phyloP scores from a whole-genome alignment of 441 rosid genomes.

The Capsella rubella region DNA sequence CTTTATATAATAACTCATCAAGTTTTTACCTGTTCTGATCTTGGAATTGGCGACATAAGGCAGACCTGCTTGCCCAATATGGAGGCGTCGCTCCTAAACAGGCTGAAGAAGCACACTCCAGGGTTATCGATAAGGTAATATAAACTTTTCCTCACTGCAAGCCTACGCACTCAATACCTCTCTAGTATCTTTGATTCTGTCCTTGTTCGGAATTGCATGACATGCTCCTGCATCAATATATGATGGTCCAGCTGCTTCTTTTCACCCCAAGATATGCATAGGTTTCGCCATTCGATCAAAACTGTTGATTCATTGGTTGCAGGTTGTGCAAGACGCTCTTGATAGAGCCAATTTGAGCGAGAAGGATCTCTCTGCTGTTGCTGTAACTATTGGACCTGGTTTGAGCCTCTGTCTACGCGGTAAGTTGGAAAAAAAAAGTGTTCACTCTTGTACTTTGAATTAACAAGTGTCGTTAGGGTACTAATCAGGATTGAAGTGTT shows the following conservation, averaged over 20 bases:
- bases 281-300: not conserved
- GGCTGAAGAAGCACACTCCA: slow-evolving; percentile 92
- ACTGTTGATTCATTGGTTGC: slow-evolving; percentile 27
- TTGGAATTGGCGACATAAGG: slow-evolving; percentile 53
- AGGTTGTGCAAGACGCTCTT: slow-evolving; percentile 92
- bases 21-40: slow-evolving; percentile 28
- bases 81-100: slow-evolving; percentile 98
- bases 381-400: slow-evolving; percentile 99
- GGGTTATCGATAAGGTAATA: slow-evolving; percentile 77
- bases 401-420: slow-evolving; percentile 96
- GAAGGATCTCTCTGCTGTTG: slow-evolving; percentile 89
- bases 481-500: not conserved
- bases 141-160: not conserved
- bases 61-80: slow-evolving; percentile 78
- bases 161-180: slow-evolving; percentile 1
- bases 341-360: slow-evolving; percentile 71
- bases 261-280: not conserved
- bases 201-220: not conserved
- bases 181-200: not conserved
- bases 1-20: not conserved
- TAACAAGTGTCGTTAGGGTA: not conserved
- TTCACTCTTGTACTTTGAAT: not conserved
- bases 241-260: not conserved
- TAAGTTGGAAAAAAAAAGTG: slow-evolving; percentile 42
- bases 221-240: no score